These are phyloP conservation scores for Favolaschia claudopus DNA, from an alignment of 768 basidiomycete genomes.

Conservation along the genomic window DNA sequence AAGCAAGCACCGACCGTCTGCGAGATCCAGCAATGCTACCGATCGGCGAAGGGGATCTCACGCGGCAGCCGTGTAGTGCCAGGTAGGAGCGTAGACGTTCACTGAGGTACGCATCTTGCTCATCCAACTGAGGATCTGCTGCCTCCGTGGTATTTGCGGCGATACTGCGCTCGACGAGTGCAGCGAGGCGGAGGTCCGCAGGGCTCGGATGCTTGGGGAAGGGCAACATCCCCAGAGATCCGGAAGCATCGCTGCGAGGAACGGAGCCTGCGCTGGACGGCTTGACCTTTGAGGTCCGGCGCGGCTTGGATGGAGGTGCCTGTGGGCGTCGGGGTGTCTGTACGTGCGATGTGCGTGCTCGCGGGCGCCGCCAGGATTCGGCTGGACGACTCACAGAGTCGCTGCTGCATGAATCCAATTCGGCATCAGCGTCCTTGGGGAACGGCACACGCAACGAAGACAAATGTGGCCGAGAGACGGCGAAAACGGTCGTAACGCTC, in stretches of 20 bases:
- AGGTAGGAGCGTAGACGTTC: constrained; percentile 4
- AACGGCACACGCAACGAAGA: constrained; percentile 2
- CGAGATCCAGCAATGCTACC: not conserved
- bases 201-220: too few species aligned
- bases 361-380: constrained; percentile 11
- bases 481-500: not conserved
- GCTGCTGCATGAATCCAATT: too few species aligned
- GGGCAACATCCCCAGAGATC: too few species aligned
- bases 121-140: not conserved
- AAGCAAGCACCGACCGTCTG: too few species aligned
- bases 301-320: not conserved
- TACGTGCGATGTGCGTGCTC: constrained; percentile 19
- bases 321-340: not conserved
- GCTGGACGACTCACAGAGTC: too few species aligned
- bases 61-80: not conserved
- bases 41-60: not conserved
- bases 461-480: not conserved
- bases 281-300: not conserved
- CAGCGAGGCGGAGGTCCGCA: constrained; percentile 5
- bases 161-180: constrained; percentile 20
- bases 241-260: too few species aligned
- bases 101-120: constrained; percentile 5
- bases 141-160: not conserved
- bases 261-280: not conserved
- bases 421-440: constrained; percentile 1